A percentile compares a stretch with the other conserved stretches of the same genome.
Evolutionary conservation across 192 early-diverging fungal genomes (phyloP).

Genomic region (Geranomyces michiganensis): DNA sequence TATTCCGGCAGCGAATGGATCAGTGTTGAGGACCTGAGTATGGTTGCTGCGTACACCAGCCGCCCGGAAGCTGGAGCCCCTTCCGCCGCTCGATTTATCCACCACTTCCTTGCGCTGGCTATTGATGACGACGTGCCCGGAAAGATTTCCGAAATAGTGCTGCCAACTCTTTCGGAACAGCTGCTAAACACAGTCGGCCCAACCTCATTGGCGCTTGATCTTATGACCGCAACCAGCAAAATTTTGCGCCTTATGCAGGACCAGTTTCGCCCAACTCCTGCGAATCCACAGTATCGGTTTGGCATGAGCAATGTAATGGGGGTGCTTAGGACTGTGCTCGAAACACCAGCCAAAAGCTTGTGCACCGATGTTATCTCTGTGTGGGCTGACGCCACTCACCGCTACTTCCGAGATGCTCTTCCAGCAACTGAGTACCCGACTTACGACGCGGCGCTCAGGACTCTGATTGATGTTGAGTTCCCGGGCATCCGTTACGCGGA

Average conservation of each 20-base stretch:
- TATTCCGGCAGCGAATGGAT: constrained; percentile 30
- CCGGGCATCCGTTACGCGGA: not conserved
- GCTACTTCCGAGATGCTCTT: constrained; percentile 23
- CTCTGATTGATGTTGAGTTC: not conserved
- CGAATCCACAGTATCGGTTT: constrained; percentile 28
- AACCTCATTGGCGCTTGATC: not conserved
- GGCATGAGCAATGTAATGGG: not conserved
- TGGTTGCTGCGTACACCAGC: constrained; percentile 7
- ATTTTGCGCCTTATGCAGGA: not conserved
- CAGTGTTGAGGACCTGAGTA: constrained; percentile 13
- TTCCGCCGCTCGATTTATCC: not conserved
- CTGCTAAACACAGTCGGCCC: constrained; percentile 7
- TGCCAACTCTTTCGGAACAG: not conserved
- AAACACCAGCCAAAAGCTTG: constrained; percentile 14
- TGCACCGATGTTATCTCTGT: constrained; percentile 1
- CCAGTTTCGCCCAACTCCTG: not conserved
- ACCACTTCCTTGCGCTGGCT: constrained; percentile 14
- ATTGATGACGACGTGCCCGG: constrained; percentile 24
- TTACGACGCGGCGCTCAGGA: constrained; percentile 10
- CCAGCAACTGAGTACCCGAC: not conserved
- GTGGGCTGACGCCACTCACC: constrained; percentile 23
- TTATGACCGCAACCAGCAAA: not conserved
- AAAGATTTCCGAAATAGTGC: constrained; percentile 3
- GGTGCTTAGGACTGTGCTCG: not conserved
- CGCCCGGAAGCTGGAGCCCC: not conserved